A percentile compares a stretch with the other conserved stretches of the same genome.
These are phyloP conservation scores for Rhodosporidiobolus sp. DNA, from an alignment of 768 basidiomycete species.

Conservation along the genomic window DNA sequence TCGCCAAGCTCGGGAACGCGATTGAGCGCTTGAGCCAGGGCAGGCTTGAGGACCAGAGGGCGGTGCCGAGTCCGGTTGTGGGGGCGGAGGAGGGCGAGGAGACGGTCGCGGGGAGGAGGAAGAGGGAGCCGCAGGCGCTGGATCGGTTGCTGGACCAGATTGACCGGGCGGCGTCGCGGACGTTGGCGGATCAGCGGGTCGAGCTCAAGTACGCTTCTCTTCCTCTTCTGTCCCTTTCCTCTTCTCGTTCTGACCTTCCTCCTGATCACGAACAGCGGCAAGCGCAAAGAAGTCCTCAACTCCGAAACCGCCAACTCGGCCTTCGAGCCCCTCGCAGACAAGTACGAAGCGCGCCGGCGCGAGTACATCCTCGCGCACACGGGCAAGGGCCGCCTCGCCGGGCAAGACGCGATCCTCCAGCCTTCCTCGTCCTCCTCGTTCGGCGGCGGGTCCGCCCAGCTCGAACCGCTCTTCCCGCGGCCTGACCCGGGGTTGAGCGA, in stretches of 20 bases:
- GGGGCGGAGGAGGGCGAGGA: neutral
- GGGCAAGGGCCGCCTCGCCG: constrained; percentile 41
- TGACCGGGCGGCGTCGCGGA: constrained; percentile 66
- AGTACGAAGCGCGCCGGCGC: constrained; percentile 31
- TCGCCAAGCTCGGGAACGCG: constrained; percentile 53
- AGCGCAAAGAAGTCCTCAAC: constrained; percentile 15
- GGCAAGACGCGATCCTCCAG: constrained; percentile 39
- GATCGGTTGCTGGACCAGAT: constrained; percentile 56
- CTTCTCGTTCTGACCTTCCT: neutral
- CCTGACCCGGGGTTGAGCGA: neutral
- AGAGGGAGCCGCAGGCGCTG: constrained; percentile 62
- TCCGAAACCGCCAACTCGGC: neutral
- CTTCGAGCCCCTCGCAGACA: constrained; percentile 17
- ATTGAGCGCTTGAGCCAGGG: constrained; percentile 45
- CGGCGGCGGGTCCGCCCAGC: too few relatives aligned
- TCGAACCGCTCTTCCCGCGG: constrained; percentile 11
- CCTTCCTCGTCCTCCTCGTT: neutral
- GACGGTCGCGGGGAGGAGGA: neutral
- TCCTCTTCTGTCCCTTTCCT: neutral
- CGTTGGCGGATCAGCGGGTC: constrained; percentile 67
- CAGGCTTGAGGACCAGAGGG: constrained; percentile 46
- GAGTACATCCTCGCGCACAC: constrained; percentile 39
- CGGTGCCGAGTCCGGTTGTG: constrained; percentile 20
- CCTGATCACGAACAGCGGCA: constrained; percentile 6
- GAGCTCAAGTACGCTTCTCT: constrained; percentile 45